Conservation (phyloP, 2,329 filamentous ascomycete species). For the Ustilaginoidea virens region DNA sequence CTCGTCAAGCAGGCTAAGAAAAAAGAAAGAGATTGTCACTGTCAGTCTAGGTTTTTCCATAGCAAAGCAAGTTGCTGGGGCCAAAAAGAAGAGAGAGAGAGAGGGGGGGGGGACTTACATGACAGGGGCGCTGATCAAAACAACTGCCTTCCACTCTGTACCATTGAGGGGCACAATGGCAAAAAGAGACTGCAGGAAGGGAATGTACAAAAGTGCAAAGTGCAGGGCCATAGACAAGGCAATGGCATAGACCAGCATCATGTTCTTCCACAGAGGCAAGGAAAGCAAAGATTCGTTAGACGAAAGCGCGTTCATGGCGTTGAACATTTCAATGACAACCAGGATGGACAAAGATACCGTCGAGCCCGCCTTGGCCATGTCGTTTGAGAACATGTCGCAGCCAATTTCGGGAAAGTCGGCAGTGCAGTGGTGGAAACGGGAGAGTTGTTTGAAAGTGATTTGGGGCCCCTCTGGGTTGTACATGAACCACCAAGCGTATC, state of each 20-base stretch:
- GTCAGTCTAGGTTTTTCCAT: no score
- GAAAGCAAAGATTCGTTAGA: conserved; percentile 90
- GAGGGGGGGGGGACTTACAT: no score
- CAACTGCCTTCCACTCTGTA: conserved; percentile 83
- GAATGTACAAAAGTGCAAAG: conserved; percentile 85
- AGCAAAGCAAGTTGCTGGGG: no score
- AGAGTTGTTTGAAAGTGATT: conserved; percentile 77
- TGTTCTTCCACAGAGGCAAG: conserved; percentile 93
- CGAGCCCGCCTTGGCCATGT: conserved; percentile 76
- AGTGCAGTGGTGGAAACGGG: conserved; percentile 88
- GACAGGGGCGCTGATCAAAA: conserved; percentile 78
- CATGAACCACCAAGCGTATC: conserved; percentile 99
- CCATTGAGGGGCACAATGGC: conserved; percentile 76
- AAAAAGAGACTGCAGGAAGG: conserved; percentile 77
- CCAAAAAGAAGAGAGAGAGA: no score
- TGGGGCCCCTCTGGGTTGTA: conserved; percentile 81
- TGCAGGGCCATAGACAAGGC: conserved; percentile 84
- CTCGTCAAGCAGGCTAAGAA: conserved; percentile 63
- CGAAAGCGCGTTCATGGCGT: conserved; percentile 94
- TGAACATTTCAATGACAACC: conserved; percentile 98
- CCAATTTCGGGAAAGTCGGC: conserved; percentile 75
- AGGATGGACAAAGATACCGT: conserved; percentile 85
- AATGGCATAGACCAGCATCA: conserved; percentile 95
- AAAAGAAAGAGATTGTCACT: no score
- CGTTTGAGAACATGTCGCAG: conserved; percentile 79